phyloP scores from a whole-genome alignment of 2,329 filamentous ascomycete genomes.

The Aureobasidium sp. region DNA sequence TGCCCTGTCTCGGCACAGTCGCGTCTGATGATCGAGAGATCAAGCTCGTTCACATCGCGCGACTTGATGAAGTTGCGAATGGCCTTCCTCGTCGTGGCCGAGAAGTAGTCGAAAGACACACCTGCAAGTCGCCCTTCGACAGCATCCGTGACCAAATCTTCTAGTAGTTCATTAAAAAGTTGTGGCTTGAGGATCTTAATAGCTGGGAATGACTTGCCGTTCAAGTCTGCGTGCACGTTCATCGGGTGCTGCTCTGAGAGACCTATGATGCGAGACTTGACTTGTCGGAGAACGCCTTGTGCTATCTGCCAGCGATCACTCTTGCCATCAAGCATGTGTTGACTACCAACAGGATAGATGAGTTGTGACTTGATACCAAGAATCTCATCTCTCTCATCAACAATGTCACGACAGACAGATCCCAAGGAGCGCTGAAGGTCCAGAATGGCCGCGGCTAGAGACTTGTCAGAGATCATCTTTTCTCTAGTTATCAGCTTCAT shows the following conservation, averaged over 20 bases:
- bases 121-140: slow-evolving; percentile 19
- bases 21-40: not conserved
- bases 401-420: slow-evolving; percentile 45
- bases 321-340: slow-evolving; percentile 32
- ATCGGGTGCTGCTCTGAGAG: slow-evolving; percentile 23
- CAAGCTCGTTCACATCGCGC: not conserved
- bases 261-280: slow-evolving; percentile 20
- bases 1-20: not conserved
- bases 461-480: slow-evolving; percentile 40
- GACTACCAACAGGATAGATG: slow-evolving; percentile 36
- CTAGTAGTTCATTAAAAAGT: slow-evolving; percentile 25
- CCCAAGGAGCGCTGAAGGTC: slow-evolving; percentile 44
- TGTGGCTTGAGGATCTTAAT: slow-evolving; percentile 37
- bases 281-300: slow-evolving; percentile 28
- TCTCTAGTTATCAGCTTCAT: slow-evolving; percentile 56
- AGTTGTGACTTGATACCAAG: slow-evolving; percentile 34
- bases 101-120: not conserved
- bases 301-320: slow-evolving; percentile 32
- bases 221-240: not conserved
- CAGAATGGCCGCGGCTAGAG: slow-evolving; percentile 42
- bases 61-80: not conserved
- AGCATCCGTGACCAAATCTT: slow-evolving; percentile 25
- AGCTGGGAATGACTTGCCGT: slow-evolving; percentile 43
- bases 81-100: not conserved
- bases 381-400: slow-evolving; percentile 53